Percentiles rank a stretch among this genome's conserved stretches.
These are phyloP conservation scores for Blakeslea trispora DNA, from an alignment of 371 early-diverging fungal genomes.

Conservation along the genomic window DNA sequence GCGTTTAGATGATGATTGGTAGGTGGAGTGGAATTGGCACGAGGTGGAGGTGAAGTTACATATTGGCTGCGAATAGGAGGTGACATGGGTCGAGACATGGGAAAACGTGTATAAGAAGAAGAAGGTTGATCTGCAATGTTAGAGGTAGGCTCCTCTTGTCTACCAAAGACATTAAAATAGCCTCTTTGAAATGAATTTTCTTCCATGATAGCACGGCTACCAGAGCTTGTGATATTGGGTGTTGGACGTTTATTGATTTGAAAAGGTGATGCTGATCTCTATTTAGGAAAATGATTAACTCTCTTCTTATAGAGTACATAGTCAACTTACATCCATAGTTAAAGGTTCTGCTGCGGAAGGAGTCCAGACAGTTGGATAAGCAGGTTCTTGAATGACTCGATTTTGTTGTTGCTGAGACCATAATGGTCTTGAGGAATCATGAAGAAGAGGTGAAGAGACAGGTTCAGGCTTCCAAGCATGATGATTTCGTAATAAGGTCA, in stretches of 20 bases:
- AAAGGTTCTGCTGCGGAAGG: constrained; percentile 5
- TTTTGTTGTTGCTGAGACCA: constrained; percentile 15
- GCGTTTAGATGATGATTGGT: constrained; percentile 24
- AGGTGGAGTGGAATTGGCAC: constrained; percentile 50
- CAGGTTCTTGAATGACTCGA: not conserved
- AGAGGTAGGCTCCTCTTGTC: constrained; percentile 14
- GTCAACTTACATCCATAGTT: not conserved
- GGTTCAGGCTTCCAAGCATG: constrained; percentile 12
- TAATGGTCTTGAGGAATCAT: constrained; percentile 24
- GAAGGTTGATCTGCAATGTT: constrained; percentile 6
- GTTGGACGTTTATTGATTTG: constrained; percentile 2
- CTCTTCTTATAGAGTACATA: too few relatives aligned
- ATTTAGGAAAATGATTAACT: too few relatives aligned
- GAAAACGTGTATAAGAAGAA: constrained; percentile 18
- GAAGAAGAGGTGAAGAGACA: constrained; percentile 19
- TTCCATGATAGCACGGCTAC: constrained; percentile 3
- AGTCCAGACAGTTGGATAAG: constrained; percentile 19
- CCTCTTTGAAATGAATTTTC: constrained; percentile 1
- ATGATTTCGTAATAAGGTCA: not conserved
- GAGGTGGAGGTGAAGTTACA: constrained; percentile 38
- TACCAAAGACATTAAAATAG: constrained; percentile 9
- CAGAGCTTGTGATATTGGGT: not conserved
- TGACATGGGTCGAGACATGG: constrained; percentile 31
- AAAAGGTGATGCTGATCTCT: constrained; percentile 10
- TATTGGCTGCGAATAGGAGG: constrained; percentile 35